Percentiles rank a stretch among this genome's conserved stretches.
phyloP scores from a whole-genome alignment of 768 basidiomycete species.

The Phaeotremella fagi region DNA sequence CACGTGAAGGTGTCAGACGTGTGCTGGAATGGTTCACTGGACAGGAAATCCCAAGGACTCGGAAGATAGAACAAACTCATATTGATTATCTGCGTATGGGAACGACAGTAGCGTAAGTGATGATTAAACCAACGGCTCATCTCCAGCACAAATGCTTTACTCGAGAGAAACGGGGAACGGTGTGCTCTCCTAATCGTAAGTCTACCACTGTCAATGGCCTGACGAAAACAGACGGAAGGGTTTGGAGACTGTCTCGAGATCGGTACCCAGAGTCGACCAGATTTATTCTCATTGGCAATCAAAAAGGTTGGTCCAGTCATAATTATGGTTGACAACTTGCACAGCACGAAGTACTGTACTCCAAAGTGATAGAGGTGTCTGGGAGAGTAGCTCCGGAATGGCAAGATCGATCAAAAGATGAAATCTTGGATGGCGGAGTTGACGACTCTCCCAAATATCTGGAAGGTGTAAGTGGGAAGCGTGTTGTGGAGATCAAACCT shows the following conservation, averaged over 20 bases:
- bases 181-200: conserved; percentile 11
- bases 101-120: conserved; percentile 17
- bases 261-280: conserved; percentile 86
- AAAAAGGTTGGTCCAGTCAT: conserved; percentile 27
- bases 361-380: conserved; percentile 62
- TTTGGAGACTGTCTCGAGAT: conserved; percentile 70
- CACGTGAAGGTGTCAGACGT: conserved; percentile 18
- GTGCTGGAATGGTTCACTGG: conserved; percentile 23
- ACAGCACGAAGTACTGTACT: conserved; percentile 60
- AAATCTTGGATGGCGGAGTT: neutral
- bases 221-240: conserved; percentile 2
- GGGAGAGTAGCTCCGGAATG: conserved; percentile 85
- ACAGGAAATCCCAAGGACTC: conserved; percentile 58
- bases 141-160: conserved; percentile 7
- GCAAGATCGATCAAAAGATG: conserved; percentile 1
- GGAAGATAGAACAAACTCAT: conserved; percentile 52
- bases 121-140: neutral
- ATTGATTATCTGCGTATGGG: conserved; percentile 18
- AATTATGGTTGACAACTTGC: neutral
- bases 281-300: conserved; percentile 89
- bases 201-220: neutral
- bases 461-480: conserved; percentile 74
- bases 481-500: conserved; percentile 71
- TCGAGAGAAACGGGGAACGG: conserved; percentile 12
- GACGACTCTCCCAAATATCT: conserved; percentile 56